phyloP scores from a whole-genome alignment of 345 rosid species.

The Citrus cavaleriei region DNA sequence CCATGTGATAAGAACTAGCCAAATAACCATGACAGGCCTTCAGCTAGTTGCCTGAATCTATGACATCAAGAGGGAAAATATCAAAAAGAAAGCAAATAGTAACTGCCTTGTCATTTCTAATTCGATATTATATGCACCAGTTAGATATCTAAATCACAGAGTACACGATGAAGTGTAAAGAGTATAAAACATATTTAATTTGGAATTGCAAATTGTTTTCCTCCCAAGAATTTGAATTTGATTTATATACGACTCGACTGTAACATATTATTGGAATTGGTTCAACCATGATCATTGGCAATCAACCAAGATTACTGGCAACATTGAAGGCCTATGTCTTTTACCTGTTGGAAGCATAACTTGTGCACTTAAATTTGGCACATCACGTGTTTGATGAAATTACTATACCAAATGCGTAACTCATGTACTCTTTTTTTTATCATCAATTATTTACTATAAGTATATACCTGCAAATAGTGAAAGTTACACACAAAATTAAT shows the following conservation, averaged over 20 bases:
- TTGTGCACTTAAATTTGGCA: too few species aligned
- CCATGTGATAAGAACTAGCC: constrained; percentile 87
- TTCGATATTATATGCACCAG: not conserved
- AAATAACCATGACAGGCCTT: constrained; percentile 71
- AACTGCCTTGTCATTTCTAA: not conserved
- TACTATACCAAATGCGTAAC: too few species aligned
- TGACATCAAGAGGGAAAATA: constrained; percentile 7
- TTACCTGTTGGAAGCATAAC: too few species aligned
- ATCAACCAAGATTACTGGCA: too few species aligned
- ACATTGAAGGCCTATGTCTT: too few species aligned
- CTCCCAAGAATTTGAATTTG: not conserved
- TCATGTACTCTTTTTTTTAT: too few species aligned
- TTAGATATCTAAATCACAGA: not conserved
- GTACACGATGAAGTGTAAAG: not conserved
- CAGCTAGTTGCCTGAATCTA: constrained; percentile 43
- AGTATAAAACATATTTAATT: not conserved
- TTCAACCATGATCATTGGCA: too few species aligned
- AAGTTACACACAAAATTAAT: too few species aligned
- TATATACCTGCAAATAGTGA: too few species aligned
- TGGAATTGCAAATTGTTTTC: not conserved
- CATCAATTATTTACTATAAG: too few species aligned
- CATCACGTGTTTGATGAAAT: too few species aligned
- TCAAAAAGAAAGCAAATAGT: not conserved
- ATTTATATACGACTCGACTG: not conserved
- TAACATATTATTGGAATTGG: not conserved